Percentiles rank a stretch among this genome's conserved stretches.
phyloP scores from a whole-genome alignment of 2,329 filamentous ascomycete species.

The Chaetomium olivaceum region DNA sequence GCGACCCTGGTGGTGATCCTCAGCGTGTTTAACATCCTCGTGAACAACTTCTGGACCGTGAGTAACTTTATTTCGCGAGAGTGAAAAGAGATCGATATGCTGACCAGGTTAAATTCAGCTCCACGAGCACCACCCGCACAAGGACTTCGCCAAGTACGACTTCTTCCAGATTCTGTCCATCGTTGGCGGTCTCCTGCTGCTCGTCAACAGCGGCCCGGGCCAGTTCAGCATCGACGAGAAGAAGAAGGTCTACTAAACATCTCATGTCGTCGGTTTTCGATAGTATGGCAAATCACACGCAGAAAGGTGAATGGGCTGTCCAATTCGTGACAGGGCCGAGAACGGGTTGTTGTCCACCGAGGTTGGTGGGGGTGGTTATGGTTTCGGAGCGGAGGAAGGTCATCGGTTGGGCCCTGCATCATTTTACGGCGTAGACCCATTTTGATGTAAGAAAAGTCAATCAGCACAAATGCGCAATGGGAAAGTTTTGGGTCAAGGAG shows the following conservation, averaged over 20 bases:
- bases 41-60: conserved; percentile 99
- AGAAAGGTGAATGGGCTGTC: background rate
- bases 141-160: conserved; percentile 99
- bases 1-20: conserved; percentile 93
- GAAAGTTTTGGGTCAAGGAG: conserved; percentile 1
- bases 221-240: conserved; percentile 99
- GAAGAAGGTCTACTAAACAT: conserved; percentile 94
- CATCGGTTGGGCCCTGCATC: conserved; percentile 2
- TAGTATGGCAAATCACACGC: background rate
- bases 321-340: background rate
- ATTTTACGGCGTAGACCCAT: conserved; percentile 19
- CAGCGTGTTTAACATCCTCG: conserved; percentile 92
- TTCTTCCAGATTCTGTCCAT: conserved; percentile 99
- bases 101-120: conserved; percentile 58
- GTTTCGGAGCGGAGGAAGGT: background rate
- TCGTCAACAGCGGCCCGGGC: conserved; percentile 98
- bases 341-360: background rate
- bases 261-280: background rate
- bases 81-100: background rate
- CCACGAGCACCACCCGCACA: conserved; percentile 96
- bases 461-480: conserved; percentile 1
- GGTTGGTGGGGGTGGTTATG: background rate
- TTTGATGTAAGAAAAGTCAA: conserved; percentile 21
- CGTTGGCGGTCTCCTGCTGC: conserved; percentile 89
- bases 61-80: conserved; percentile 41